Base-by-base conservation (phyloP, 2,329 filamentous ascomycete genomes). In the Exserohilum rostratum region DNA sequence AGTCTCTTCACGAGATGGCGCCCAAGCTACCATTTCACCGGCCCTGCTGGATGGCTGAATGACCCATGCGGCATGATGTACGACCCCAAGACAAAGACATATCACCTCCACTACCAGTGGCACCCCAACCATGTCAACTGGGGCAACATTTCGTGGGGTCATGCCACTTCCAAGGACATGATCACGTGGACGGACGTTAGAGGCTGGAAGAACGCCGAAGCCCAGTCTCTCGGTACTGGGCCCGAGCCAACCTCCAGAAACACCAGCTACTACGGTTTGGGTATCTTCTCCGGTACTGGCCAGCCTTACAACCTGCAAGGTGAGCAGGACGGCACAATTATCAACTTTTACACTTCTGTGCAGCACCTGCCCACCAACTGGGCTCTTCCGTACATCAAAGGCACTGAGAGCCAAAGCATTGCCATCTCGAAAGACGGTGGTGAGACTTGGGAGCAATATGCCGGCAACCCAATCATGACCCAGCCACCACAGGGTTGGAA, bases 21-120 rank as follows among this genome's bases (percentile, higher is more conserved):
- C 44, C 77, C 78, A 7, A 74, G 67, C 11, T 78, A 74, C 43
- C 79, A 81, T 55, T 78, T 81, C 64, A 70, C 75, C 17, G 75
- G 78, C n/a, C 79, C 79, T 9, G 77, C 78, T 39, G 79, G 79
- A 13, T 80, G 78, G 78, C 76, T 80, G 75, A 80, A 81, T 51
- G 75, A 67, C 43, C 29, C 43, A 9, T 54, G 30, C 59, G 81
- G 73, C 25, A 78, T 79, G 58, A 78, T 79, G 70, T 83, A 81
- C 60, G 80, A 82, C 65, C 79, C 78, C 12, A 72, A 67, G 3
- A 72, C 76, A 30, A 77, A 79, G 27, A 68, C 68, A 2, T 85
- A 84, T 54, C 82, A 85, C 58, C 61, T 84, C 6, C 80, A 80
- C 62, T 85, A 82, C 64, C 82, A 85, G 65, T 83, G 76, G 72